Evolutionary conservation across 2,329 filamentous ascomycete genomes (phyloP), one percentile per base, ranked within the genome.

Genomic region (Cordyceps pruinosa): DNA sequence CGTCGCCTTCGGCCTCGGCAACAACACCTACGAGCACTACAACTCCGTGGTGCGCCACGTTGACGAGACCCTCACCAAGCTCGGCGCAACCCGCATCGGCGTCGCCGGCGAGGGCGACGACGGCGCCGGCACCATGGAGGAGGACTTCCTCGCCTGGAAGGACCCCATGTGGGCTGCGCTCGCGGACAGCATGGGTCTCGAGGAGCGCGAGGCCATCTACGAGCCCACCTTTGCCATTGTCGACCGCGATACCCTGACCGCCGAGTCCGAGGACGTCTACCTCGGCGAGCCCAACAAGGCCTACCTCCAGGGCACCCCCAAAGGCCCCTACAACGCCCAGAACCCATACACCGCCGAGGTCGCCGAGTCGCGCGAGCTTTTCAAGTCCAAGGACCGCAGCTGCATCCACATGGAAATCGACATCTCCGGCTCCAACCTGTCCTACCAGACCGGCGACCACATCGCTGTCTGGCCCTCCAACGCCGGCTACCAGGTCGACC

Each of bases 1-100:
- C 69, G 91, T 99, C 68, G 83, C 91, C 58, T 99, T 99, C 67
- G 94, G 94, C 68, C 85, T 99, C 39, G 94, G 94, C 64, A 99
- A 99, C 80, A 99, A 97, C 79, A 97, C 94, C 28, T 99, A 99
- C 71, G 94, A 99, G 71, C 94, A 99, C 79, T 99, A 97, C 81
- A 99, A 99, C 77, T 88, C 88, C 53, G 96, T 99, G 90, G 92
- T 99, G 60, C 90, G 93, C 71, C 89, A 93, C 62, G 87, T 97
- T 58, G 85, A 94, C 75, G 85, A 88, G 71, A 86, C 85, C 61
- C 77, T 99, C 59, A 80, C 85, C 68, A 93, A 89, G 67, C 80
- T 96, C 21, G 94, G 94, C 60, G 94, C 89, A 13, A 81, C 85
- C 68, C 83, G 90, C 64, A 90, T 99, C 64, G 92, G 94, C 46